These are phyloP conservation scores for Centella asiatica DNA, from an alignment of 129 eudicot species.

Conservation along the genomic window DNA sequence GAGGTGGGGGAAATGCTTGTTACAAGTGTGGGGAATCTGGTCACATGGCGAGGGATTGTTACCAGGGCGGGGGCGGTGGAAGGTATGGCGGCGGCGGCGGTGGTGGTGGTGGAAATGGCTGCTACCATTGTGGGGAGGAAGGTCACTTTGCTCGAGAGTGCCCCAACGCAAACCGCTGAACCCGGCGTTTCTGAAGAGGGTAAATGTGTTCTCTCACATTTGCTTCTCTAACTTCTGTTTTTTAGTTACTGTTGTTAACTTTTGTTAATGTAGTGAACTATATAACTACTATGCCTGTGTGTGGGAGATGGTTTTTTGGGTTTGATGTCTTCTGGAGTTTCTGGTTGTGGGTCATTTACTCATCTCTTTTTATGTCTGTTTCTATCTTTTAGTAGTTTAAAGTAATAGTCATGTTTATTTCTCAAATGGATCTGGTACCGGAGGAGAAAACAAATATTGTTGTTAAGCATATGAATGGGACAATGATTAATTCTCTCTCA, in stretches of 20 bases:
- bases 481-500: too few relatives aligned
- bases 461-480: too few relatives aligned
- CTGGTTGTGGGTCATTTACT: conserved; percentile 15
- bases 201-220: conserved; percentile 25
- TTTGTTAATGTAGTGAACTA: conserved; percentile 30
- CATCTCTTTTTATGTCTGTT: background rate
- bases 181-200: conserved; percentile 1
- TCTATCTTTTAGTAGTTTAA: too few relatives aligned
- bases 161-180: conserved; percentile 42
- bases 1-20: conserved; percentile 39
- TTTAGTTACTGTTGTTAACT: conserved; percentile 8
- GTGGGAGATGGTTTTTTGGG: conserved; percentile 15
- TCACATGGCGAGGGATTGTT: conserved; percentile 18
- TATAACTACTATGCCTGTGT: conserved; percentile 15
- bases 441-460: too few relatives aligned
- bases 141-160: conserved; percentile 71
- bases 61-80: conserved; percentile 33
- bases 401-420: too few relatives aligned
- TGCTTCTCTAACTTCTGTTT: background rate
- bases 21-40: conserved; percentile 24
- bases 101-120: conserved; percentile 31
- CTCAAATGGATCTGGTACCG: too few relatives aligned
- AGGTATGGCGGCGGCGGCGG: conserved; percentile 26
- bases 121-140: conserved; percentile 30
- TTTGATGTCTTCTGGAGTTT: too few relatives aligned